Evolutionary conservation across 108 stramenopile species (phyloP).

Genomic region (Phaeodactylum tricornutum): DNA sequence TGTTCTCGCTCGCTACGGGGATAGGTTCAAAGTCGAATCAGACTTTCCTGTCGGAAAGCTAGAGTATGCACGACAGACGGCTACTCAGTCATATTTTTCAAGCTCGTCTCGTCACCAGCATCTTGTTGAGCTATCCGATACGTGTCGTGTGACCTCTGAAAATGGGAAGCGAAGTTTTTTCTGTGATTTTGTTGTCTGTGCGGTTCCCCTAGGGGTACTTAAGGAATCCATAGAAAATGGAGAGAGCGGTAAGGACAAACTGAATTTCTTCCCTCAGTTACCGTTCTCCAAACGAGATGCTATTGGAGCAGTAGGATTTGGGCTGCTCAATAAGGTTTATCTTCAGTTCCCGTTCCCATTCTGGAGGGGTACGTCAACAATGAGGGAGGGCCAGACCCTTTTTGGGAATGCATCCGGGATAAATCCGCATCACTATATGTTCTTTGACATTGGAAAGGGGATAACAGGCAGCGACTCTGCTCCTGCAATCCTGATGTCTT

Average conservation of each 20-base stretch:
- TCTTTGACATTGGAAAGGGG: slow-evolving; percentile 38
- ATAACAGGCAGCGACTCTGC: slow-evolving; percentile 12
- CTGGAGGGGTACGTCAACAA: slow-evolving; percentile 26
- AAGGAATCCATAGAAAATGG: slow-evolving; percentile 29
- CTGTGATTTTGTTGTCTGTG: slow-evolving; percentile 54
- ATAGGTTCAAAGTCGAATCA: slow-evolving; percentile 32
- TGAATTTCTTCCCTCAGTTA: slow-evolving; percentile 55
- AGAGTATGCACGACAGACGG: slow-evolving; percentile 36
- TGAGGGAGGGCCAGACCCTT: slow-evolving; percentile 10
- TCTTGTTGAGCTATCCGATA: slow-evolving; percentile 37
- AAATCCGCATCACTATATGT: slow-evolving; percentile 59
- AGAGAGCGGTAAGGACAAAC: background rate
- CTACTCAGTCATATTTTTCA: slow-evolving; percentile 18
- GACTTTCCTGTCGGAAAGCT: slow-evolving; percentile 41
- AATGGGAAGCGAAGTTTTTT: slow-evolving; percentile 19
- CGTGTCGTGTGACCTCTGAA: slow-evolving; percentile 33
- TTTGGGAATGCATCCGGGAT: slow-evolving; percentile 50
- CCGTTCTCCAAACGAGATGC: slow-evolving; percentile 58
- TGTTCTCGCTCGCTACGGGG: slow-evolving; percentile 14
- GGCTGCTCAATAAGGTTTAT: slow-evolving; percentile 58
- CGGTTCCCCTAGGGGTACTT: slow-evolving; percentile 76
- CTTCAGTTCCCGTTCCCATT: slow-evolving; percentile 31
- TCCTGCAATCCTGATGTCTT: slow-evolving; percentile 42
- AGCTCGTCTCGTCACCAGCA: background rate
- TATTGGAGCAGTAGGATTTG: slow-evolving; percentile 63